Percentiles rank a stretch among this genome's conserved stretches.
phyloP scores from a whole-genome alignment of 306 rosid genomes.

The Ormosia emarginata region DNA sequence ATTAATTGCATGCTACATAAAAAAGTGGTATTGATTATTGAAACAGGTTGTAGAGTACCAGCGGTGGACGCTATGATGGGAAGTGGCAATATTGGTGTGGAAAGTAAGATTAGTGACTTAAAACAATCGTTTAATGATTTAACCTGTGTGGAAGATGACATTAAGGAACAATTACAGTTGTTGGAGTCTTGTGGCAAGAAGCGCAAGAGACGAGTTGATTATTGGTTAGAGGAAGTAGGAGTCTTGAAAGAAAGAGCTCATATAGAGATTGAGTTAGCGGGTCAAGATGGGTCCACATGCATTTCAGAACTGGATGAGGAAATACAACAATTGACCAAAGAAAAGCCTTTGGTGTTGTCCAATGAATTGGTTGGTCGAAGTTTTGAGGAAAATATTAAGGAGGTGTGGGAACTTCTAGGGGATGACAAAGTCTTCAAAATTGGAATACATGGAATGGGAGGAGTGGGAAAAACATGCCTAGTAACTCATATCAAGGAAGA shows the following conservation, averaged over 20 bases:
- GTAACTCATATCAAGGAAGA: slow-evolving; percentile 6
- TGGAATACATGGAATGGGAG: slow-evolving; percentile 35
- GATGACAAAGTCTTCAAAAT: not conserved
- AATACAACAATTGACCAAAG: not conserved
- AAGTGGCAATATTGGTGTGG: not conserved
- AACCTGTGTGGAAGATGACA: not conserved
- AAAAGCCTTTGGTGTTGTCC: not conserved
- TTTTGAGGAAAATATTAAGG: not conserved
- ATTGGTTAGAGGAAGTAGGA: not conserved
- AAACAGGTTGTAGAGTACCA: not conserved
- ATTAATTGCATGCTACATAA: not conserved
- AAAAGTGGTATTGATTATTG: too few relatives aligned
- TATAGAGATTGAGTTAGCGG: not conserved
- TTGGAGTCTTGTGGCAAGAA: not conserved
- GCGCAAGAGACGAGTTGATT: not conserved
- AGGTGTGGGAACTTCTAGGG: not conserved
- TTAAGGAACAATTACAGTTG: not conserved
- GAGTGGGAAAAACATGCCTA: slow-evolving; percentile 40
- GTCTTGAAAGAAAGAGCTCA: not conserved
- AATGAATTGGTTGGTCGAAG: not conserved
- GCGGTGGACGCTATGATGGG: too few relatives aligned
- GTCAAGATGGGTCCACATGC: not conserved
- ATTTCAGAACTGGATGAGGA: not conserved
- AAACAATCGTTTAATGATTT: not conserved
- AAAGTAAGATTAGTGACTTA: not conserved